Evolutionary conservation across 2,329 filamentous ascomycete genomes (phyloP).

Genomic region (Paecilomyces fulvus): DNA sequence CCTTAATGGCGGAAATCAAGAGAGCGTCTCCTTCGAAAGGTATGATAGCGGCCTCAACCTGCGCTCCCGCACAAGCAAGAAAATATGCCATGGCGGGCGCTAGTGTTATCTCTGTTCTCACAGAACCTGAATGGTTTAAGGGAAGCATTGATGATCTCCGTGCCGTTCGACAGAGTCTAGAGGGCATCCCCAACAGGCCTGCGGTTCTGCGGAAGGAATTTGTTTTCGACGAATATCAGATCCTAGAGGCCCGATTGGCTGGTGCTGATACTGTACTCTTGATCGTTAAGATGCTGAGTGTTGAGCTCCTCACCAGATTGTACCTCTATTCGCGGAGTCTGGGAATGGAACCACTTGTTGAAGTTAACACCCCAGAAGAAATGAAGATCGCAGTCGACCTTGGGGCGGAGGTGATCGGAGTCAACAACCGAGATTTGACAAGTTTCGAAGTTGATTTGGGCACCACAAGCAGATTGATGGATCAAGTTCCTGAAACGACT

Average conservation of each 20-base stretch:
- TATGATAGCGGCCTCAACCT: slow-evolving; percentile 78
- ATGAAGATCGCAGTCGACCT: slow-evolving; percentile 82
- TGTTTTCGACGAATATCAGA: slow-evolving; percentile 96
- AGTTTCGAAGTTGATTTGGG: slow-evolving; percentile 95
- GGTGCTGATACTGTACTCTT: slow-evolving; percentile 91
- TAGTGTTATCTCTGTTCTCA: slow-evolving; percentile 96
- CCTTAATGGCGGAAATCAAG: slow-evolving; percentile 96
- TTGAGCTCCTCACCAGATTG: slow-evolving; percentile 61
- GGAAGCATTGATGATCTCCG: slow-evolving; percentile 90
- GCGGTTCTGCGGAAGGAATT: slow-evolving; percentile 94
- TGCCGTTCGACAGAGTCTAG: slow-evolving; percentile 77
- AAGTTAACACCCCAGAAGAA: slow-evolving; percentile 90
- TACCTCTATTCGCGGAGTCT: slow-evolving; percentile 84
- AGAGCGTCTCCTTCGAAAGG: slow-evolving; percentile 94
- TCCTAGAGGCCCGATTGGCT: slow-evolving; percentile 83
- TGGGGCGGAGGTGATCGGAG: slow-evolving; percentile 84
- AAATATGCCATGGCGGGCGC: slow-evolving; percentile 90
- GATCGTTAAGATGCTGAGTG: slow-evolving; percentile 95
- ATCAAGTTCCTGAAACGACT: slow-evolving; percentile 74
- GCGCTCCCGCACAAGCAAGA: slow-evolving; percentile 79
- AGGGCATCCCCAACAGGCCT: slow-evolving; percentile 84
- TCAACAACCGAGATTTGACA: slow-evolving; percentile 94
- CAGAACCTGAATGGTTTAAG: slow-evolving; percentile 98
- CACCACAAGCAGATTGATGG: slow-evolving; percentile 81
- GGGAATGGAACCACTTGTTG: slow-evolving; percentile 95